Conservation (phyloP, 768 basidiomycete species). For the Udeniomyces megalosporus region DNA sequence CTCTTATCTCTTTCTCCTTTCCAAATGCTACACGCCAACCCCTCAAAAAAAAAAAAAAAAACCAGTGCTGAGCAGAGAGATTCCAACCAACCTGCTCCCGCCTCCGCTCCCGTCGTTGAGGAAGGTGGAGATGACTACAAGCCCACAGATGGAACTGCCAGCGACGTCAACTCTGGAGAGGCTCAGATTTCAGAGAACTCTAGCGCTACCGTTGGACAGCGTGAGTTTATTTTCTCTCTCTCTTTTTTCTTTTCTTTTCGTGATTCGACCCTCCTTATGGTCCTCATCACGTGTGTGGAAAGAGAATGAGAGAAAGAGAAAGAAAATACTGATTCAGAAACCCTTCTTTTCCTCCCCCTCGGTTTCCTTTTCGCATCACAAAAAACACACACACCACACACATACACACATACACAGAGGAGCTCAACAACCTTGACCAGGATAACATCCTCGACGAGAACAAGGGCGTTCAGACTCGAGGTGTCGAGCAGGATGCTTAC, state of each 20-base stretch:
- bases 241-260: background rate
- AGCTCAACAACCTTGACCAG: conserved; percentile 3
- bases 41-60: no score
- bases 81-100: conserved; percentile 6
- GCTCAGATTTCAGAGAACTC: background rate
- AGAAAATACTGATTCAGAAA: no score
- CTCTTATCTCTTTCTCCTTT: background rate
- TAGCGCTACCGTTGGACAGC: background rate
- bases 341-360: no score
- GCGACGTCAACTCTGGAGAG: background rate
- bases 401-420: background rate
- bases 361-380: no score
- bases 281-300: no score
- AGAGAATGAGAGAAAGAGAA: no score
- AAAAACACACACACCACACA: no score
- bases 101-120: background rate
- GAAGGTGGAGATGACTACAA: conserved; percentile 4
- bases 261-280: background rate
- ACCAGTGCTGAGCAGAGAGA: background rate
- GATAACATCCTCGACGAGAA: conserved; percentile 6
- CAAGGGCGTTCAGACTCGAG: background rate
- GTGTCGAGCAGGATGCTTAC: background rate
- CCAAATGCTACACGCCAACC: background rate
- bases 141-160: background rate
- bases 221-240: background rate